Evolutionary conservation across 495 filamentous ascomycete genomes (phyloP).

Genomic region (Aspergillus egyptiacus): DNA sequence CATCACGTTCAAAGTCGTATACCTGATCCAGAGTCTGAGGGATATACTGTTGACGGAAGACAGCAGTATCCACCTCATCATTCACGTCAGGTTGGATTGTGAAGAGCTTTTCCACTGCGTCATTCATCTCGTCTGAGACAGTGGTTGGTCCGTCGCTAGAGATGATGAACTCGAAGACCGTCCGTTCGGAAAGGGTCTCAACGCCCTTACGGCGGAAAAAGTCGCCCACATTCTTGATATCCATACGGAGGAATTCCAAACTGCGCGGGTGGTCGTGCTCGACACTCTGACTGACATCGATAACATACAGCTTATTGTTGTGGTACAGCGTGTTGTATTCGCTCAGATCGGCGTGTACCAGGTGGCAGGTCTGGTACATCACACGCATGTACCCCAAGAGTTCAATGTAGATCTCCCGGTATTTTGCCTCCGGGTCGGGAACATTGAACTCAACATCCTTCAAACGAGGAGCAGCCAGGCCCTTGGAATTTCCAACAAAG

Average conservation of each 20-base stretch:
- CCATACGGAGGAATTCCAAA: slow-evolving; percentile 90
- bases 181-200: slow-evolving; percentile 64
- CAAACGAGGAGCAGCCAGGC: slow-evolving; percentile 77
- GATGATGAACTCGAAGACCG: slow-evolving; percentile 75
- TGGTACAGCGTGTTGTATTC: slow-evolving; percentile 97
- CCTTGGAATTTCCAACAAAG: slow-evolving; percentile 82
- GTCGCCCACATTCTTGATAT: slow-evolving; percentile 90
- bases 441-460: slow-evolving; percentile 63
- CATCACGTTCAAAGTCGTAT: slow-evolving; percentile 91
- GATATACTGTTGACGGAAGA: slow-evolving; percentile 93
- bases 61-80: slow-evolving; percentile 72
- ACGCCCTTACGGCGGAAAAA: slow-evolving; percentile 86
- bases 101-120: slow-evolving; percentile 46
- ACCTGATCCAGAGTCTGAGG: slow-evolving; percentile 91
- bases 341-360: slow-evolving; percentile 93
- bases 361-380: slow-evolving; percentile 80
- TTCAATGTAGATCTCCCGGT: slow-evolving; percentile 73
- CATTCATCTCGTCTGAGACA: slow-evolving; percentile 37
- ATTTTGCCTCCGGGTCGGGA: slow-evolving; percentile 52
- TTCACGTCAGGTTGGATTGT: slow-evolving; percentile 33
- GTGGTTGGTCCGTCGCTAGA: slow-evolving; percentile 47
- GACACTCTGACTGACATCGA: slow-evolving; percentile 95
- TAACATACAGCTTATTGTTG: slow-evolving; percentile 76
- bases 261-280: slow-evolving; percentile 92
- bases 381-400: slow-evolving; percentile 82